A percentile compares a stretch with the other conserved stretches of the same genome.
Conservation (phyloP, 257 asterid genomes). For the Thymus mandschuricus region DNA sequence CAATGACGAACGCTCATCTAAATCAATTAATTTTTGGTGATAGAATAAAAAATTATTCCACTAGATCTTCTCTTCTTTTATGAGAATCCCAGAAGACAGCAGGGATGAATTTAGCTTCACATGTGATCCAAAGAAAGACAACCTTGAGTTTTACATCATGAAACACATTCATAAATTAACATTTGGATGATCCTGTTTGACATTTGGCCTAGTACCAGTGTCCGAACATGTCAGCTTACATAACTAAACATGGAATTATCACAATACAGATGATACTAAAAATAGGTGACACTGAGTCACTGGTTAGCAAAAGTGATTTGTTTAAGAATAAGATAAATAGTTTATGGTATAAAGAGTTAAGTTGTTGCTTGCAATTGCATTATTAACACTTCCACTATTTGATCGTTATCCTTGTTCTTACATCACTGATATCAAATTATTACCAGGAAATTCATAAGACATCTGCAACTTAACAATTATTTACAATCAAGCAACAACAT, state of each 20-base stretch:
- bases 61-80: neutral
- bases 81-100: no score
- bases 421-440: neutral
- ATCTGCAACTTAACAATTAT: neutral
- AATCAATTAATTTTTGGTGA: neutral
- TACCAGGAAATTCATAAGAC: no score
- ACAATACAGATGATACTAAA: conserved; percentile 1
- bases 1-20: neutral
- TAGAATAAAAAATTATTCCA: neutral
- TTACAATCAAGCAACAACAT: neutral
- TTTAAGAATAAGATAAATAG: neutral
- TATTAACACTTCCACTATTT: neutral
- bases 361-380: neutral
- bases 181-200: neutral
- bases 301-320: neutral
- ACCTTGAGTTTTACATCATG: neutral
- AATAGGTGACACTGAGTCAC: neutral
- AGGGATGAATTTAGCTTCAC: neutral
- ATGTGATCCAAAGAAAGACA: neutral
- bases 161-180: neutral
- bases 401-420: neutral
- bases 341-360: neutral
- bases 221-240: neutral
- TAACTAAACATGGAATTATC: neutral
- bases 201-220: neutral